Percentiles rank a stretch among this genome's conserved stretches.
These are phyloP conservation scores for Penicillium sclerotiorum DNA, from an alignment of 2,329 filamentous ascomycete genomes.

Conservation along the genomic window DNA sequence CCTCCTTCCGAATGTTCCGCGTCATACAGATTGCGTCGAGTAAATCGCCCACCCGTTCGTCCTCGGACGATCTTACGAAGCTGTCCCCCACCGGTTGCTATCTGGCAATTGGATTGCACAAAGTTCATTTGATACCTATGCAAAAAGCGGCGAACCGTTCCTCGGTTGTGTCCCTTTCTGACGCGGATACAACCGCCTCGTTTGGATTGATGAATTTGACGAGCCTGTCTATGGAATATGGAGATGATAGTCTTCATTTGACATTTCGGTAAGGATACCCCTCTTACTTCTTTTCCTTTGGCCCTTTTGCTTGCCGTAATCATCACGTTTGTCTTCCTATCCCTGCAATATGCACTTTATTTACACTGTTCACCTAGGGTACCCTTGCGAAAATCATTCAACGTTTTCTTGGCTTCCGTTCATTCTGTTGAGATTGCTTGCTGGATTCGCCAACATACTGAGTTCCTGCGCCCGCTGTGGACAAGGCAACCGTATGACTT, in stretches of 20 bases:
- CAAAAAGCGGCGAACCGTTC: constrained; percentile 59
- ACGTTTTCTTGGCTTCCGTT: constrained; percentile 64
- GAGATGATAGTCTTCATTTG: constrained; percentile 68
- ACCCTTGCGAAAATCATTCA: constrained; percentile 58
- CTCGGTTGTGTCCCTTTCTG: constrained; percentile 57
- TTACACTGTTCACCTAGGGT: constrained; percentile 35
- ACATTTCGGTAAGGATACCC: constrained; percentile 57
- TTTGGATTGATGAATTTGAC: constrained; percentile 67
- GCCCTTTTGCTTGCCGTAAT: background rate
- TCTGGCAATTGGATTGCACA: constrained; percentile 69
- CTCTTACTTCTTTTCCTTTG: background rate
- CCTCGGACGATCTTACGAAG: constrained; percentile 68
- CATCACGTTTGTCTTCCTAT: background rate
- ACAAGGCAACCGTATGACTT: constrained; percentile 65
- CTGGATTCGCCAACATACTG: constrained; percentile 62
- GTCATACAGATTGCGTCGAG: constrained; percentile 65
- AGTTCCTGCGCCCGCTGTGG: constrained; percentile 68
- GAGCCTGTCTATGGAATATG: constrained; percentile 60
- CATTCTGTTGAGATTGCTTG: constrained; percentile 66
- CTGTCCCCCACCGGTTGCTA: constrained; percentile 67
- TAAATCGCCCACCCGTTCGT: constrained; percentile 59
- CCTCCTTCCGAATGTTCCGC: constrained; percentile 68
- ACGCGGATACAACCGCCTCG: constrained; percentile 55
- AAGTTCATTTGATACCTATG: constrained; percentile 68
- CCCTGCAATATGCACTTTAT: no score